Base-by-base conservation (phyloP, 352 stramenopile species). In the Aphanomyces astaci region DNA sequence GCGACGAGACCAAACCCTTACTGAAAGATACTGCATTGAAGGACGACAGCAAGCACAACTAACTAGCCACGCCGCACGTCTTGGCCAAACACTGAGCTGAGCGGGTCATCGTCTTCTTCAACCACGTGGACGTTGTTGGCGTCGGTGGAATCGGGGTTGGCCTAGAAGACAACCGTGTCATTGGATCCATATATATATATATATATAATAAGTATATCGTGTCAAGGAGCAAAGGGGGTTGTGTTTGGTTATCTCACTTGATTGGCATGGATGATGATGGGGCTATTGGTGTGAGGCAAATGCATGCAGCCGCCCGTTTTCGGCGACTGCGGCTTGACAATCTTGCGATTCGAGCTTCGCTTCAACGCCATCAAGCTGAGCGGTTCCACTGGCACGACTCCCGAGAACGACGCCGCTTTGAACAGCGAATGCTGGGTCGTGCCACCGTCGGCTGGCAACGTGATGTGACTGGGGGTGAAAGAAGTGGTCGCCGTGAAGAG, bases 311-410 rank as follows among this genome's bases (percentile, higher is more conserved):
- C 33, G 4, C 33, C 17, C 30, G 45, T 25, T 31, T 36, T 52
- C 24, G 43, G 28, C 15, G 39, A 59, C 28, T n/a, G 36, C 1
- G 56, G 56, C 56, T 65, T 65, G 31, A 57, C 62, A 45, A 68
- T 68, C 13, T 40, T 57, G 28, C 62, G 27, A 13, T 25, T 59
- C 17, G 43, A 43, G 9, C 13, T 27, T 45, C 62, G 46, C 51
- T 68, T 68, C 30, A 68, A n/a, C 19, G 62, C 22, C 62, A 68
- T 68, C 27, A 68, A 49, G 33, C 62, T 68, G 4, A 68, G 32
- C 33, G 62, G 62, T 22, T 68, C 62, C 1, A 17, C 46, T 9
- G 62, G 62, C 43, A 68, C 62, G n/a, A 45, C 25, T 22, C 62
- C 62, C 0, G 22, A 30, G 17, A 68, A 68, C 27, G 62, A 68